phyloP scores from a whole-genome alignment of 345 rosid genomes.

The Eucalyptus microcorys region DNA sequence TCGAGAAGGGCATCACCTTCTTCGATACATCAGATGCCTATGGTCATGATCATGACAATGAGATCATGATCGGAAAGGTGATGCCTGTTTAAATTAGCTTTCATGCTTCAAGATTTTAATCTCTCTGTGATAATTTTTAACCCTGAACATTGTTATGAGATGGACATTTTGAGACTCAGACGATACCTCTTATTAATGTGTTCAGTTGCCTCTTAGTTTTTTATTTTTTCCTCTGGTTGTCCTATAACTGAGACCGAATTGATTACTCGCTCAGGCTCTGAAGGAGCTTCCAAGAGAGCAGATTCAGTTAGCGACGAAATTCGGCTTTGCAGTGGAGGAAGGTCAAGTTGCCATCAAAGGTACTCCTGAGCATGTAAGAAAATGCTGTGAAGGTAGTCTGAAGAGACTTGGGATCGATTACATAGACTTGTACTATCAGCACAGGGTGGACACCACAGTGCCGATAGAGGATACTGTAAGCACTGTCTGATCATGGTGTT shows the following conservation, averaged over 20 bases:
- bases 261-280: constrained; percentile 12
- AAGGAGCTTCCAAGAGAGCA: constrained; percentile 41
- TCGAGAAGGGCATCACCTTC: constrained; percentile 28
- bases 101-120: neutral
- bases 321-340: constrained; percentile 7
- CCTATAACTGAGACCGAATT: neutral
- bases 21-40: constrained; percentile 29
- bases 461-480: constrained; percentile 45
- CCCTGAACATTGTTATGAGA: neutral
- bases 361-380: constrained; percentile 24
- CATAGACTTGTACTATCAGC: constrained; percentile 47
- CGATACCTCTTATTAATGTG: neutral
- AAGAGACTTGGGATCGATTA: constrained; percentile 32
- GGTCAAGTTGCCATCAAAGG: constrained; percentile 10
- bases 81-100: neutral
- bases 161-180: neutral
- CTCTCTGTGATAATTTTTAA: neutral
- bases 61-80: constrained; percentile 40
- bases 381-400: constrained; percentile 47
- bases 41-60: constrained; percentile 23
- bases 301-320: constrained; percentile 45
- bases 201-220: neutral
- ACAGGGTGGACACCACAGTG: constrained; percentile 36
- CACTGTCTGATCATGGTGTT: neutral
- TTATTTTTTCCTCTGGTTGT: neutral